These are phyloP conservation scores for Thozetella sp. DNA, from an alignment of 495 filamentous ascomycete genomes.

Conservation along the genomic window DNA sequence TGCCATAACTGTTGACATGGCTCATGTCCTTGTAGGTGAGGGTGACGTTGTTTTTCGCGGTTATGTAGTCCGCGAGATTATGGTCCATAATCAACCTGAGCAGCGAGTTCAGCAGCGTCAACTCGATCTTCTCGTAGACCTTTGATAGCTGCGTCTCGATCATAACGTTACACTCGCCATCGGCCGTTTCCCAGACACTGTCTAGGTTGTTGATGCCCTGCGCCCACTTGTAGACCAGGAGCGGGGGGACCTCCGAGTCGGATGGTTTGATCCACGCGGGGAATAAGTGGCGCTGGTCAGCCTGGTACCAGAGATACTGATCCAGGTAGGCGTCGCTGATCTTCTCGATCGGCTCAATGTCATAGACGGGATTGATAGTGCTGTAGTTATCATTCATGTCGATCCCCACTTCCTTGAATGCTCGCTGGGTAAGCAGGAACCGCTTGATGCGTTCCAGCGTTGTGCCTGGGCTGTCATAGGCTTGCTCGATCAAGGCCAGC, in stretches of 20 bases:
- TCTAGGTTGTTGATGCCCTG: conserved; percentile 99
- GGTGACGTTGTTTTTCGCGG: conserved; percentile 98
- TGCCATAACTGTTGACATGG: conserved; percentile 97
- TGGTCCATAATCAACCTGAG: conserved; percentile 98
- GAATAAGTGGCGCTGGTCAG: conserved; percentile 97
- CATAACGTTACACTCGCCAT: conserved; percentile 99
- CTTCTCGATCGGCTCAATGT: conserved; percentile 99
- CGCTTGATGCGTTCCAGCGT: conserved; percentile 97
- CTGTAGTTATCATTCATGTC: conserved; percentile 99
- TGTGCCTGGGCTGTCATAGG: conserved; percentile 96
- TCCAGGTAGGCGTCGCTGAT: conserved; percentile 99
- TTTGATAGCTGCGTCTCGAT: conserved; percentile 98
- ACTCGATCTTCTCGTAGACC: conserved; percentile 99
- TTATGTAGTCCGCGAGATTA: conserved; percentile 99
- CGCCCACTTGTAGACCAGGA: conserved; percentile 98
- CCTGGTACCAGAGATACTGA: conserved; percentile 99
- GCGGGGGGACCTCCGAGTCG: conserved; percentile 96
- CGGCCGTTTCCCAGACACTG: conserved; percentile 92
- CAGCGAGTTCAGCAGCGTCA: conserved; percentile 91
- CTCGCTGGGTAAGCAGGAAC: conserved; percentile 93
- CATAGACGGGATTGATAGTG: conserved; percentile 98
- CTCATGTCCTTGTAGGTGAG: conserved; percentile 99
- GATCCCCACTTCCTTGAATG: conserved; percentile 99
- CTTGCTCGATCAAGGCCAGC: conserved; percentile 95
- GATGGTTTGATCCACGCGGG: conserved; percentile 99